phyloP scores from a whole-genome alignment of 495 filamentous ascomycete species.

The Aspergillus homomorphus region DNA sequence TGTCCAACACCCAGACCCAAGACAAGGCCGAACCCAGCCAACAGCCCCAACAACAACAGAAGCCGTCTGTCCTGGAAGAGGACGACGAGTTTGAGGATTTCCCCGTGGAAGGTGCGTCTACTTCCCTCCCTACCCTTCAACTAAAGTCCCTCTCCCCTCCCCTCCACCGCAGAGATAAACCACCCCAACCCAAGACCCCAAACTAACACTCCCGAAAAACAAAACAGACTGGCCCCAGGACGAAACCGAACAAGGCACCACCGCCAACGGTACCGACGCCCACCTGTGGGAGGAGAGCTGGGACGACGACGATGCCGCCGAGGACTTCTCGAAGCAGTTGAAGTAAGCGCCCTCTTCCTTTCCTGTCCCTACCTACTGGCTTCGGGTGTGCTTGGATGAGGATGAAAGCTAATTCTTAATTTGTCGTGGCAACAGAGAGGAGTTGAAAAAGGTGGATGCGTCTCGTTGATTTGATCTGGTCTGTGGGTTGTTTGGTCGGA shows the following conservation, averaged over 20 bases:
- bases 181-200: background rate
- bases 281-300: constrained; percentile 99
- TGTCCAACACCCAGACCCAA: constrained; percentile 42
- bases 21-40: constrained; percentile 40
- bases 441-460: constrained; percentile 89
- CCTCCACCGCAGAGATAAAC: background rate
- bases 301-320: constrained; percentile 97
- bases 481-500: background rate
- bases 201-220: background rate
- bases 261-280: constrained; percentile 52
- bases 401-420: constrained; percentile 3
- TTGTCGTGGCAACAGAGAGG: constrained; percentile 60
- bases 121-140: background rate
- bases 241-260: constrained; percentile 68
- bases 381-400: background rate
- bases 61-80: constrained; percentile 75
- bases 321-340: constrained; percentile 94
- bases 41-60: constrained; percentile 51
- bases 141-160: constrained; percentile 4
- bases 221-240: constrained; percentile 79
- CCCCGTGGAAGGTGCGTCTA: constrained; percentile 75
- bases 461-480: constrained; percentile 24
- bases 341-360: constrained; percentile 58
- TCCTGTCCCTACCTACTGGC: background rate
- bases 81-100: constrained; percentile 99